A percentile compares a stretch with the other conserved stretches of the same genome.
phyloP scores from a whole-genome alignment of 108 stramenopile species.

The Chaetoceros muelleri region DNA sequence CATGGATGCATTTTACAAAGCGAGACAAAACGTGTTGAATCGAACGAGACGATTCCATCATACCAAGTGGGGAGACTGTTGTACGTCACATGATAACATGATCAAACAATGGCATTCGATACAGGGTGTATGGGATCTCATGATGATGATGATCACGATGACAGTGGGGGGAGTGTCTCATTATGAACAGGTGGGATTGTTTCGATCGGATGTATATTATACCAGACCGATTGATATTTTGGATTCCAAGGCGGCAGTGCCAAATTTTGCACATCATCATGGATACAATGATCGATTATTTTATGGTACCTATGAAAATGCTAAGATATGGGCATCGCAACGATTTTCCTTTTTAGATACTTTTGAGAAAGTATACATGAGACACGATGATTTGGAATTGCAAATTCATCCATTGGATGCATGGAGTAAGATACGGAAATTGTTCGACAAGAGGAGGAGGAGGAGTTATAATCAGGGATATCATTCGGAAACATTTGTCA shows the following conservation, averaged over 20 bases:
- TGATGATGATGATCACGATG: constrained; percentile 6
- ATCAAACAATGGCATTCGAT: constrained; percentile 20
- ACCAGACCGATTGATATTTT: constrained; percentile 11
- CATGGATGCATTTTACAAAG: no score
- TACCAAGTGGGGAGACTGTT: no score
- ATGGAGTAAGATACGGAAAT: no score
- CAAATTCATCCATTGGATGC: no score
- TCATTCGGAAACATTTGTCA: no score
- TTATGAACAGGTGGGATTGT: not conserved
- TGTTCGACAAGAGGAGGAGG: no score
- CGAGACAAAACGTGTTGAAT: no score
- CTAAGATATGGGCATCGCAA: not conserved
- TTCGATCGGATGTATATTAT: constrained; percentile 5
- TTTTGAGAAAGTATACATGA: not conserved
- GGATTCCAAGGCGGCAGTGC: constrained; percentile 1
- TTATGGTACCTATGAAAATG: not conserved
- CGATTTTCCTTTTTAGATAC: not conserved
- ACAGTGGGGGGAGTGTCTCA: not conserved
- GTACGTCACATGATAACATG: no score
- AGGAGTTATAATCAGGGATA: no score
- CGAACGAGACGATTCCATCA: no score
- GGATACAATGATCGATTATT: not conserved
- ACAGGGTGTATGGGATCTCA: constrained; percentile 16
- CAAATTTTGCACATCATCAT: no score
- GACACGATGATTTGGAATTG: not conserved